Base-by-base conservation (phyloP, 345 rosid species). In the Cardamine occulta region DNA sequence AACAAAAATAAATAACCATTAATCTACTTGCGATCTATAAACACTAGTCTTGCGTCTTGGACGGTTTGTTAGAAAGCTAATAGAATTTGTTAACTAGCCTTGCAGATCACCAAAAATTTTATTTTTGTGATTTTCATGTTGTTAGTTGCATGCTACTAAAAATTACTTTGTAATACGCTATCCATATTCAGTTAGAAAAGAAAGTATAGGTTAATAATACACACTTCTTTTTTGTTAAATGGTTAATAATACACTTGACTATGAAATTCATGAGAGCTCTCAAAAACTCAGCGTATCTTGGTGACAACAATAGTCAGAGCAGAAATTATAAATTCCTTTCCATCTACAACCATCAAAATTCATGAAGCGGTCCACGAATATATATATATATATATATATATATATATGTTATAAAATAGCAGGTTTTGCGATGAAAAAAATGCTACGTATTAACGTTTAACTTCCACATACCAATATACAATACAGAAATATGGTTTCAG, bases 201-300 rank as follows among this genome's bases (percentile, higher is more conserved):
- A 31, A 29, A 15, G 11, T 15, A 14, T 7, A 3, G 21, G 17
- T 15, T 15, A 9, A 35, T 8, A 35, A 35, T 28, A 56, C 12
- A n/a, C 8, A 10, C 39, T 34, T 34, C 2, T 34, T 34, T 34
- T 32, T 32, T 7, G 35, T 32, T 32, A 32, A 32, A 7, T 32
- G 19, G 17, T 14, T 14, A 8, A 34, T 7, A 34, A 34, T 26
- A 55, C 11, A 15, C 4, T 17, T 17, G 8, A 32, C 24, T 32
- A 23, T 58, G 26, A 34, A 58, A 32, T 17, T 58, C 63, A 57
- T 57, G 44, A 10, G 14, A 18, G 64, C 64, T 59, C 15, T 18
- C 17, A 59, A 59, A 57, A 31, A n/a, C 7, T 31, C 12, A 57
- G 62, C 32, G 23, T 57, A 4, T 28, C 34, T 54, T 54, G 29